Percentiles rank a stretch among this genome's conserved stretches.
These are phyloP conservation scores for Fusarium palustre DNA, from an alignment of 2,329 filamentous ascomycete genomes.

Conservation along the genomic window DNA sequence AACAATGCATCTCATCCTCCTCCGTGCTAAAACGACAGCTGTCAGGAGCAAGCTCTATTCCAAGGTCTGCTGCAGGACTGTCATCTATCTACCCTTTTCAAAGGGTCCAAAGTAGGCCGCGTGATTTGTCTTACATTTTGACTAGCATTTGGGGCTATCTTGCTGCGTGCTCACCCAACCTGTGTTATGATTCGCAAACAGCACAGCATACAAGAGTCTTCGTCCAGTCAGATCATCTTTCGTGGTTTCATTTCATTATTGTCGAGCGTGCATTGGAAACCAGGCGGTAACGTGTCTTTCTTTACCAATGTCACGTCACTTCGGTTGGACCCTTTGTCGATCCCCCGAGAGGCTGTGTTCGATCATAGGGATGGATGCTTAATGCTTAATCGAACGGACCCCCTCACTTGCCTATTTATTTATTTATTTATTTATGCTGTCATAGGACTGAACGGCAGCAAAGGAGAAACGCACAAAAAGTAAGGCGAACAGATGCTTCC, in stretches of 20 bases:
- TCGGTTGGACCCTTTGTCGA: constrained; percentile 29
- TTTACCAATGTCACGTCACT: constrained; percentile 33
- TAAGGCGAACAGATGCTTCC: neutral
- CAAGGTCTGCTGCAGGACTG: neutral
- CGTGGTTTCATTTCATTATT: neutral
- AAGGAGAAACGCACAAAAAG: neutral
- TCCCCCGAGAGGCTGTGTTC: constrained; percentile 33
- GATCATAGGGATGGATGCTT: constrained; percentile 22
- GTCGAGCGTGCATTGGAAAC: neutral
- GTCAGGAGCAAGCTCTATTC: constrained; percentile 17
- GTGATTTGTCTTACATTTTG: constrained; percentile 6
- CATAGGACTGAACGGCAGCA: too few relatives aligned
- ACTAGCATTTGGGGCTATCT: neutral
- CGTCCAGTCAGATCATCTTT: constrained; percentile 13
- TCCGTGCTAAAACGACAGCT: constrained; percentile 21
- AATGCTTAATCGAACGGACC: constrained; percentile 5
- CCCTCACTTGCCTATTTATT: neutral
- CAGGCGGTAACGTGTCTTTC: constrained; percentile 16
- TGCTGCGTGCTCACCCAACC: neutral
- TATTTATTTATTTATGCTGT: neutral
- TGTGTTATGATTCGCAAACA: neutral
- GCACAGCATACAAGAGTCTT: neutral
- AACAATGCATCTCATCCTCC: neutral
- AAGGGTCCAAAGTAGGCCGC: constrained; percentile 13
- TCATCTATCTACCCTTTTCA: neutral